phyloP scores from a whole-genome alignment of 2,329 filamentous ascomycete genomes.

The Colletotrichum tropicale region DNA sequence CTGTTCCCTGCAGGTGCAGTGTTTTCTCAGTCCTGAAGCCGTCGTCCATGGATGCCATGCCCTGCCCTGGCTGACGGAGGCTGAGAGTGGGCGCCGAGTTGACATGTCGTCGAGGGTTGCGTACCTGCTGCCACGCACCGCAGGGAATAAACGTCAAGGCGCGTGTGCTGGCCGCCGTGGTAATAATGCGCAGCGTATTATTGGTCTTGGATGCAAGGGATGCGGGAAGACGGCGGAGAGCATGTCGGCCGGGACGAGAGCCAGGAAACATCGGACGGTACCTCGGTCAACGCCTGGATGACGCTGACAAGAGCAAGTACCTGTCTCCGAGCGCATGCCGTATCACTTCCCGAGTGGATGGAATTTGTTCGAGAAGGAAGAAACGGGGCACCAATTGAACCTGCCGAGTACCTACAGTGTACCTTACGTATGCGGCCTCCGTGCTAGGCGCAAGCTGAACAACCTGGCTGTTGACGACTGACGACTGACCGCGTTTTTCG shows the following conservation, averaged over 20 bases:
- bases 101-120: background rate
- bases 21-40: background rate
- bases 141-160: background rate
- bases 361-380: conserved; percentile 18
- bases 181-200: background rate
- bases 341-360: background rate
- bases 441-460: background rate
- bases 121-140: background rate
- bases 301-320: background rate
- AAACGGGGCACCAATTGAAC: conserved; percentile 1
- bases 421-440: background rate
- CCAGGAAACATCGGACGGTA: conserved; percentile 8
- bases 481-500: background rate
- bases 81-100: background rate
- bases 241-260: background rate
- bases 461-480: background rate
- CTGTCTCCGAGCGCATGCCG: background rate
- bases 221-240: background rate
- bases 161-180: background rate
- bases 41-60: background rate
- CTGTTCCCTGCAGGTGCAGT: background rate
- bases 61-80: background rate
- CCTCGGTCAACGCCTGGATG: background rate
- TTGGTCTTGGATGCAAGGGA: conserved; percentile 6
- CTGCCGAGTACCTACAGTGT: background rate